Conservation (phyloP, 176 grass and related monocot species). For the Bothriochloa decipiens region DNA sequence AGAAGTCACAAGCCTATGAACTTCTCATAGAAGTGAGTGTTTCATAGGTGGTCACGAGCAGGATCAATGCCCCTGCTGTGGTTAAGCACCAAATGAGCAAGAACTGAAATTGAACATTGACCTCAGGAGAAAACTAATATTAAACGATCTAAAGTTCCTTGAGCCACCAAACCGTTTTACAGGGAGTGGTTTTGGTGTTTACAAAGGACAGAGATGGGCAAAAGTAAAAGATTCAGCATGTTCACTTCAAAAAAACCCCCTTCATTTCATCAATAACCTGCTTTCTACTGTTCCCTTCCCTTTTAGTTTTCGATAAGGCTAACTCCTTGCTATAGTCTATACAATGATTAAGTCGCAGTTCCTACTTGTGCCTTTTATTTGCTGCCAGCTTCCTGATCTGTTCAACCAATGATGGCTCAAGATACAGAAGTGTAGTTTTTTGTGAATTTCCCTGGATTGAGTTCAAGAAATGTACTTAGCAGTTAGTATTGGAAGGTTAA, state of each 20-base stretch:
- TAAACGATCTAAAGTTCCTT: not conserved
- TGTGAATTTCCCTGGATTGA: slow-evolving; percentile 3
- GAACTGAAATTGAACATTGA: not conserved
- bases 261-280: not conserved
- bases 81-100: not conserved
- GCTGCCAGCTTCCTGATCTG: slow-evolving; percentile 11
- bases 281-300: not conserved
- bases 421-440: not conserved
- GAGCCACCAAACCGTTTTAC: not conserved
- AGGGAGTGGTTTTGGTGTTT: not conserved
- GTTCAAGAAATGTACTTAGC: not conserved
- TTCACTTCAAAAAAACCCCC: not conserved
- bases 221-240: not conserved
- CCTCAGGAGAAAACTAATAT: not conserved
- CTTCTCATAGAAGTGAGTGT: not conserved
- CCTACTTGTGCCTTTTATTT: not conserved
- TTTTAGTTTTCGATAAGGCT: not conserved
- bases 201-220: not conserved
- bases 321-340: not conserved
- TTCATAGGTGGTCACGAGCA: not conserved
- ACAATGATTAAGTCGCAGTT: not conserved
- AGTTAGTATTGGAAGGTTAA: slow-evolving; percentile 1
- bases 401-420: slow-evolving; percentile 21
- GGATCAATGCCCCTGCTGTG: not conserved
- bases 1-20: not conserved